phyloP scores from a whole-genome alignment of 139 green algal species.

The Chlorella sp. region DNA sequence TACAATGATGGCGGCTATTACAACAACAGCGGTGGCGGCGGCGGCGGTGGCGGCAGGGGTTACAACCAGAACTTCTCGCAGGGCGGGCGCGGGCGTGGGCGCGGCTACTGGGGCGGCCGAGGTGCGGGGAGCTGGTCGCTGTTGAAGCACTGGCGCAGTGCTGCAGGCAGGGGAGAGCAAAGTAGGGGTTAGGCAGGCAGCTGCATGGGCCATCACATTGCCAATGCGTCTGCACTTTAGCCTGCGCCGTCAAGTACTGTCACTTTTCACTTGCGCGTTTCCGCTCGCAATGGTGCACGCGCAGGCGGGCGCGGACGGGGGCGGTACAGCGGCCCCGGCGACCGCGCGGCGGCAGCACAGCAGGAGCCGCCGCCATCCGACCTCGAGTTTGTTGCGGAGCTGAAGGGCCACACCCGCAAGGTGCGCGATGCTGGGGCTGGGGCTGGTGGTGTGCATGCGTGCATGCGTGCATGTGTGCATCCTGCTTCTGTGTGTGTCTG shows the following conservation, averaged over 20 bases:
- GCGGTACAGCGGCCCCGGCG: slow-evolving; percentile 3
- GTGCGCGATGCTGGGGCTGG: background rate
- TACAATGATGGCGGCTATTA: slow-evolving; percentile 15
- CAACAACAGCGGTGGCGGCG: slow-evolving; percentile 32
- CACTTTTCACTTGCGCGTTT: background rate
- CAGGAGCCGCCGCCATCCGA: slow-evolving; percentile 47
- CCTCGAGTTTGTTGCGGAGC: slow-evolving; percentile 51
- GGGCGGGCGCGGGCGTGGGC: background rate
- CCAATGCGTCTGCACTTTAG: no score
- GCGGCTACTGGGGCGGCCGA: slow-evolving; percentile 34
- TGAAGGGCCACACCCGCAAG: slow-evolving; percentile 61
- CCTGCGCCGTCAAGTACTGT: background rate
- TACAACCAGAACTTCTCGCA: slow-evolving; percentile 31
- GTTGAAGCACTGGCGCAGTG: background rate
- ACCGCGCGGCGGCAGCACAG: slow-evolving; percentile 2
- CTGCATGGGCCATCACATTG: background rate
- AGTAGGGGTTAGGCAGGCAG: no score
- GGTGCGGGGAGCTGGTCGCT: slow-evolving; percentile 7
- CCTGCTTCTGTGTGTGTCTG: no score
- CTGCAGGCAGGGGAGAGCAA: no score
- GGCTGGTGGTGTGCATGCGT: no score
- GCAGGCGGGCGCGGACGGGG: slow-evolving; percentile 20
- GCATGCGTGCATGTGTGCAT: no score
- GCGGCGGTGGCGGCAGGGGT: slow-evolving; percentile 23
- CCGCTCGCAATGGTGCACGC: background rate